Evolutionary conservation across 805 yeast species (phyloP).

Genomic region (Metschnikowia santaceciliae): DNA sequence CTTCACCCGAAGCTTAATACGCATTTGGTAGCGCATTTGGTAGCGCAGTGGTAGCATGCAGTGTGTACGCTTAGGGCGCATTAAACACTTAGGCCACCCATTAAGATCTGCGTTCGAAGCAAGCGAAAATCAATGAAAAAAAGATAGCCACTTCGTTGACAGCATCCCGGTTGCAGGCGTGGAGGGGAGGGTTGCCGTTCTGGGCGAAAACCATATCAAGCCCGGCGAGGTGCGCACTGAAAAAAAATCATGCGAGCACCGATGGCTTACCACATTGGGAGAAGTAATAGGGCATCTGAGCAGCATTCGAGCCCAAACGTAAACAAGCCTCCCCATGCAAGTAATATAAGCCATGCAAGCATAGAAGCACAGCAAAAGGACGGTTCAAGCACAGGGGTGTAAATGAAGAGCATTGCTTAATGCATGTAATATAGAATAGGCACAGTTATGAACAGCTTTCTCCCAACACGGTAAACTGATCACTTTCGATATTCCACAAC

Average conservation of each 20-base stretch:
- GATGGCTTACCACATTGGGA: conserved; percentile 1
- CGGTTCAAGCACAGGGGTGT: not conserved
- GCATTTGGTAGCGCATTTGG: too few species aligned
- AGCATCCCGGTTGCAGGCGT: not conserved
- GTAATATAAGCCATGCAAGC: not conserved
- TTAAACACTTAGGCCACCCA: not conserved
- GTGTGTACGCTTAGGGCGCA: too few species aligned
- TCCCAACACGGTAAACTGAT: not conserved
- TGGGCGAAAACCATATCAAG: conserved; percentile 3
- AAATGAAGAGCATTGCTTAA: not conserved
- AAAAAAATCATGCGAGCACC: not conserved
- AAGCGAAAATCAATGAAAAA: not conserved
- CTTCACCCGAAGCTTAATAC: not conserved
- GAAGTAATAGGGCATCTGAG: not conserved
- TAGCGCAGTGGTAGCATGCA: too few species aligned
- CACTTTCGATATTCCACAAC: not conserved
- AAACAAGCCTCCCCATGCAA: not conserved
- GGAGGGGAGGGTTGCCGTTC: not conserved
- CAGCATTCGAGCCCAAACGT: not conserved
- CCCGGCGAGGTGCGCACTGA: not conserved
- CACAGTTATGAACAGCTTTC: not conserved
- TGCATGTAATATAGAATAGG: not conserved
- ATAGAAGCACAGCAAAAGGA: not conserved
- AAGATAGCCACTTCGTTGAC: not conserved
- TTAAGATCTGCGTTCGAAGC: not conserved